Evolutionary conservation across 768 basidiomycete genomes (phyloP).

Genomic region (Xerocomellus intermedius): DNA sequence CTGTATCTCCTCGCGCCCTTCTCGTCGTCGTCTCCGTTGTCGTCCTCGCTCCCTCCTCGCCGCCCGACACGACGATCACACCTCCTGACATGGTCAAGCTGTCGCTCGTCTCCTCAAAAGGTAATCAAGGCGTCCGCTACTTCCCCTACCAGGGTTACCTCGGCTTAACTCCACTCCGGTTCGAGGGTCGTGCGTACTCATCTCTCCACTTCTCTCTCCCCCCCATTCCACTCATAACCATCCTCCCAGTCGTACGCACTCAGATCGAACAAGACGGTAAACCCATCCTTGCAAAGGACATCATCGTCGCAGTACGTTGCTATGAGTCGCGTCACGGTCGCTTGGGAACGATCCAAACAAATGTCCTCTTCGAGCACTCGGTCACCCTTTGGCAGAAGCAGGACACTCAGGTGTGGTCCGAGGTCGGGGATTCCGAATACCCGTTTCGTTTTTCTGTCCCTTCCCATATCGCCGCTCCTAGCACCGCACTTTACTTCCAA

Average conservation of each 20-base stretch:
- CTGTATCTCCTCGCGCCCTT: slow-evolving; percentile 8
- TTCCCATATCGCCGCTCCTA: slow-evolving; percentile 57
- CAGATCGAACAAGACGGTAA: slow-evolving; percentile 69
- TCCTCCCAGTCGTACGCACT: slow-evolving; percentile 60
- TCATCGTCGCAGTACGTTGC: slow-evolving; percentile 77
- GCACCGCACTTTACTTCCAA: slow-evolving; percentile 64
- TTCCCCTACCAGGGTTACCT: slow-evolving; percentile 79
- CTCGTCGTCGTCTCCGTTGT: slow-evolving; percentile 19
- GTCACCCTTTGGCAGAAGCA: slow-evolving; percentile 70
- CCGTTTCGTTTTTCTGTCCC: slow-evolving; percentile 75
- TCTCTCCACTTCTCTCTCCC: slow-evolving; percentile 3
- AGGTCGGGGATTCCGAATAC: slow-evolving; percentile 62
- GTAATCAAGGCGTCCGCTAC: slow-evolving; percentile 65
- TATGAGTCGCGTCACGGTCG: slow-evolving; percentile 75
- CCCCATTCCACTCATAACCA: neutral
- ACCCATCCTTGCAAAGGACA: slow-evolving; percentile 60
- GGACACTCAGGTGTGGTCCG: slow-evolving; percentile 52
- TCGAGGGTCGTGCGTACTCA: slow-evolving; percentile 64
- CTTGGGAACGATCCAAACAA: slow-evolving; percentile 54
- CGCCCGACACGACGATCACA: slow-evolving; percentile 14
- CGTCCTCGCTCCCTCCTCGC: slow-evolving; percentile 15
- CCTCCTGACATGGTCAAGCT: slow-evolving; percentile 60
- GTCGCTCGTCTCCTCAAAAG: slow-evolving; percentile 63
- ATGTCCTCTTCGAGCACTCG: slow-evolving; percentile 65
- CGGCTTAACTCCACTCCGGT: slow-evolving; percentile 74